Base-by-base conservation (phyloP, 495 filamentous ascomycete species). In the Hypoxylon subgilvum region DNA sequence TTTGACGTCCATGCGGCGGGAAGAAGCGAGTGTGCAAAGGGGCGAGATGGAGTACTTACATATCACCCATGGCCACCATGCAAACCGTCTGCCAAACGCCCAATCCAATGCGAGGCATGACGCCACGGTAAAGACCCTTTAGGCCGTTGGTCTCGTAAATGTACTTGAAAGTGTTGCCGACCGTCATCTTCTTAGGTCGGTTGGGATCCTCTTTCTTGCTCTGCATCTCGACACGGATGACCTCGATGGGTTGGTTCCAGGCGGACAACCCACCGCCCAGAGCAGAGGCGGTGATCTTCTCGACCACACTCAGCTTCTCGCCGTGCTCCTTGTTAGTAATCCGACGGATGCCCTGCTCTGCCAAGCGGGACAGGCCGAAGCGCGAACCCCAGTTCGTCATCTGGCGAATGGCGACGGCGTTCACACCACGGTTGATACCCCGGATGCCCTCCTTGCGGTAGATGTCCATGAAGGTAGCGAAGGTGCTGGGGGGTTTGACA, bases 221-320 rank as follows among this genome's bases (percentile, higher is more conserved):
- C 84, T 98, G 94, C 95, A 98, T 97, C 83, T 98, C 94, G 54
- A 98, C 94, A 63, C 94, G 90, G 73, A 98, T 96, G 70, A 98
- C 94, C 84, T 98, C 94, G 76, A 98, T 98, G 19, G 94, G 94
- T 82, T 98, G 94, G 76, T 98, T 98, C 94, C 94, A 98, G 55
- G 94, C 94, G 54, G 86, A 90, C 49, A 98, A 77, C 67, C 94
- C 94, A 82, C 94, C 94, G 72, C 94, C 94, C 13, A 98, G 66
- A 63, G 88, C 84, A 51, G 87, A 89, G 2, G 94, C 92, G 32
- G 90, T 72, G 68, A 98, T 88, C 85, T 97, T 97, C 81, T 98
- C 95, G 44, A 76, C 70, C 2, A 86, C 84, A 61, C 79, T 80
- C 57, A 97, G 81, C 76, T 87, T 89, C 68, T 91, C 83, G 51